Evolutionary conservation across 495 filamentous ascomycete species (phyloP).

Genomic region (Aspergillus diversus): DNA sequence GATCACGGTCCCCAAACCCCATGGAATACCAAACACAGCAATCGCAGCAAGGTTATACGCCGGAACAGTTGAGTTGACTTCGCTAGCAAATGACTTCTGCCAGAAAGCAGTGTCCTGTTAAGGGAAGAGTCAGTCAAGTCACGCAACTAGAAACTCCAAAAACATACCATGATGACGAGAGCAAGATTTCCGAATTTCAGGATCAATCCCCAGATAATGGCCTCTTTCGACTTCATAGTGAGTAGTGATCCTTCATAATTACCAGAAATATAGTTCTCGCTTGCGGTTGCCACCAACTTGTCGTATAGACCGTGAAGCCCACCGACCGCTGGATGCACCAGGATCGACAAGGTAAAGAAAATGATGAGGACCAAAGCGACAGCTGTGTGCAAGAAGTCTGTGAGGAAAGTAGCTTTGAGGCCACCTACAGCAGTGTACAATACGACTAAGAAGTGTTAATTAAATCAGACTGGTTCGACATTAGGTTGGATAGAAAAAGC

Average conservation of each 20-base stretch:
- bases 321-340: conserved; percentile 37
- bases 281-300: conserved; percentile 35
- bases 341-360: conserved; percentile 40
- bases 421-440: conserved; percentile 47
- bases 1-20: conserved; percentile 53
- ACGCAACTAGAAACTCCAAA: background rate
- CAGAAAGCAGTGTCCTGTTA: conserved; percentile 54
- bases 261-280: conserved; percentile 44
- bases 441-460: conserved; percentile 29
- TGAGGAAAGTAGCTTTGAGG: conserved; percentile 46
- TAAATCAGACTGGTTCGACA: background rate
- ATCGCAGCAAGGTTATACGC: conserved; percentile 50
- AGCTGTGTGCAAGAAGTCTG: conserved; percentile 43
- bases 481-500: background rate
- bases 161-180: conserved; percentile 52
- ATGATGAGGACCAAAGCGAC: conserved; percentile 45
- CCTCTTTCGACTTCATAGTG: conserved; percentile 55
- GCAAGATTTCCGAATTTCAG: conserved; percentile 54
- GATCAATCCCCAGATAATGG: conserved; percentile 53
- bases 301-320: conserved; percentile 43
- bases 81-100: conserved; percentile 54
- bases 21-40: conserved; percentile 53
- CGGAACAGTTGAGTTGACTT: conserved; percentile 45
- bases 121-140: background rate
- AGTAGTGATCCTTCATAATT: conserved; percentile 53